Evolutionary conservation across 2,329 filamentous ascomycete genomes (phyloP), one percentile per base, ranked within the genome.

Genomic region (Pyrenophora seminiperda): DNA sequence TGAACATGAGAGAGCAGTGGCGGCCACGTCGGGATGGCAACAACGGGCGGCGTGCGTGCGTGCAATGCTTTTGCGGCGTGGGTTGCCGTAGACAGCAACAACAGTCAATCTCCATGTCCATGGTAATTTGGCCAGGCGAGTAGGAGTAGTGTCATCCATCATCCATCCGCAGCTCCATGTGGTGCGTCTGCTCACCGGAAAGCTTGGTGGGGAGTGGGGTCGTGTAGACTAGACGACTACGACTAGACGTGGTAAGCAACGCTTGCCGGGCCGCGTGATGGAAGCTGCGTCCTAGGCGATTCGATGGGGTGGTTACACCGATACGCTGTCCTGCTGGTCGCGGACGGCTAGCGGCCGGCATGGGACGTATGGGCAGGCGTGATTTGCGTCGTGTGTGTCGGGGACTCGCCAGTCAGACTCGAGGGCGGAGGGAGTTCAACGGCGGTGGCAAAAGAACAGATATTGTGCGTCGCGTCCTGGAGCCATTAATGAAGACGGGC

Each of bases 251-350:
- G 24, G 53, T 55, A 52, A 54, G 58, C 60, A 59, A 54, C 43
- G 53, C 52, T 57, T 54, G 52, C 53, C 56, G 53, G 57, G 54
- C 47, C 56, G 60, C 58, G 56, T 59, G 57, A 63, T 59, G 53
- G 53, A 44, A 53, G 53, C 50, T 47, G 46, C 34, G 44, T 56
- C 50, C 50, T 57, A 56, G 56, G 50, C 41, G 52, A 61, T 59
- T 60, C 54, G 59, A 48, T 47, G 51, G 31, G 60, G 58, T 22
- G 59, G 65, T 70, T 68, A 64, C 65, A 68, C 65, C 39, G 59
- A 61, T 62, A 71, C 67, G 59, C 63, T 71, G 69, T 64, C 63
- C 64, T 42, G 54, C 63, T 68, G 24, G 7, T 69, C 65, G 65
- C 55, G 45, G 52, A 46, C 51, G 44, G 53, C 37, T 50, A 56